Conservation (phyloP, 2,329 filamentous ascomycete genomes). For the Calonectria montana region DNA sequence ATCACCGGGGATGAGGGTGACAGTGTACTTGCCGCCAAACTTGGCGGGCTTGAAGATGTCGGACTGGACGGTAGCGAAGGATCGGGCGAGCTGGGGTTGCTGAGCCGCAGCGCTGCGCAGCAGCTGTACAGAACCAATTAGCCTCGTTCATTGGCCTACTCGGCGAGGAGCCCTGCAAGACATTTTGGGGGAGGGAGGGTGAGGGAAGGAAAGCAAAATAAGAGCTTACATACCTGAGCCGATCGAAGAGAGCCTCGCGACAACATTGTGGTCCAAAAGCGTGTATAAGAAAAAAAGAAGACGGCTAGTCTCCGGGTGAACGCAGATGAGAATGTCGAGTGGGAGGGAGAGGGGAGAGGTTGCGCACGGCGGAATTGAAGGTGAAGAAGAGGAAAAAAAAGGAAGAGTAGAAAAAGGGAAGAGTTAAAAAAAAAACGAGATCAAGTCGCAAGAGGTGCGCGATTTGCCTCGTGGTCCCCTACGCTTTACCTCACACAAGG, state of each 20-base stretch:
- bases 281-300: constrained; percentile 17
- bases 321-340: constrained; percentile 5
- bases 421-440: constrained; percentile 28
- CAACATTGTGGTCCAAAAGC: constrained; percentile 59
- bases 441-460: constrained; percentile 18
- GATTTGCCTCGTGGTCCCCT: constrained; percentile 40
- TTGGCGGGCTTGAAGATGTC: constrained; percentile 99
- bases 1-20: constrained; percentile 97
- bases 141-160: constrained; percentile 15
- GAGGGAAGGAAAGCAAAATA: constrained; percentile 15
- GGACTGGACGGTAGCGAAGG: constrained; percentile 85
- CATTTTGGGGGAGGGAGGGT: constrained; percentile 8
- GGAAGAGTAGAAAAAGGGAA: constrained; percentile 30
- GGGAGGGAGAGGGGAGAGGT: constrained; percentile 14
- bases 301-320: constrained; percentile 10
- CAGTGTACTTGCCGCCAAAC: constrained; percentile 99
- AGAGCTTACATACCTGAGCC: constrained; percentile 68
- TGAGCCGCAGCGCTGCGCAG: constrained; percentile 63
- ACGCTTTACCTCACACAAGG: constrained; percentile 12
- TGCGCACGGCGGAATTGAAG: background rate
- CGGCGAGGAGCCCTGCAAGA: background rate
- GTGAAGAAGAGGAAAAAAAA: constrained; percentile 24
- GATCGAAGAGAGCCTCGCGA: constrained; percentile 67
- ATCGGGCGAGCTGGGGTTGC: constrained; percentile 61
- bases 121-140: constrained; percentile 54